These are phyloP conservation scores for Debaryomyces subglobosus DNA, from an alignment of 1,139 yeast genomes.

Conservation along the genomic window DNA sequence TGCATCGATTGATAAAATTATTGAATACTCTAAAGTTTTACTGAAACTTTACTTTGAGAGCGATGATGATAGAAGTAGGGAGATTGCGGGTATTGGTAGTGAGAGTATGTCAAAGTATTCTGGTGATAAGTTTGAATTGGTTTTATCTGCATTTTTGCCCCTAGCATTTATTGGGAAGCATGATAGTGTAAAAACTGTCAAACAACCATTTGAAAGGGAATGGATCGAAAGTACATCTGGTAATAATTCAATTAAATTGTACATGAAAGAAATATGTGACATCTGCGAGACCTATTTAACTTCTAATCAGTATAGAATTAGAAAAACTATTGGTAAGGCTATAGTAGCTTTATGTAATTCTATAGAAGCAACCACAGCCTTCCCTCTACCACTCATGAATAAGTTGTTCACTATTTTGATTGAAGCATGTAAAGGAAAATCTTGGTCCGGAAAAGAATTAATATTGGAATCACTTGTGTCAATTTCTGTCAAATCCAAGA, in stretches of 20 bases:
- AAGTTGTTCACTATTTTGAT: conserved; percentile 56
- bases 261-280: conserved; percentile 68
- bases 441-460: conserved; percentile 88
- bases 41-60: conserved; percentile 63
- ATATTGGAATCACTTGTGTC: conserved; percentile 72
- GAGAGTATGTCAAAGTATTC: conserved; percentile 73
- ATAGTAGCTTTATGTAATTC: conserved; percentile 62
- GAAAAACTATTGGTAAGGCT: conserved; percentile 74
- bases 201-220: conserved; percentile 56
- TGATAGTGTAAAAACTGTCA: conserved; percentile 55
- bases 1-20: conserved; percentile 55
- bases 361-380: conserved; percentile 31
- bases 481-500: conserved; percentile 50
- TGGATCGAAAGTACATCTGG: conserved; percentile 86
- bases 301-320: conserved; percentile 63
- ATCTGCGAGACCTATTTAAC: conserved; percentile 53
- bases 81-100: conserved; percentile 63
- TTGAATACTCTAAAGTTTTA: conserved; percentile 57
- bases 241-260: conserved; percentile 72
- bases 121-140: conserved; percentile 65
- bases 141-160: conserved; percentile 72
- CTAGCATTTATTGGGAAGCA: conserved; percentile 77
- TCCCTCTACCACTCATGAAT: conserved; percentile 18
- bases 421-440: conserved; percentile 71
- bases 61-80: conserved; percentile 50